Evolutionary conservation across 192 early-diverging fungal genomes (phyloP).

Genomic region (Coemansia sp.): DNA sequence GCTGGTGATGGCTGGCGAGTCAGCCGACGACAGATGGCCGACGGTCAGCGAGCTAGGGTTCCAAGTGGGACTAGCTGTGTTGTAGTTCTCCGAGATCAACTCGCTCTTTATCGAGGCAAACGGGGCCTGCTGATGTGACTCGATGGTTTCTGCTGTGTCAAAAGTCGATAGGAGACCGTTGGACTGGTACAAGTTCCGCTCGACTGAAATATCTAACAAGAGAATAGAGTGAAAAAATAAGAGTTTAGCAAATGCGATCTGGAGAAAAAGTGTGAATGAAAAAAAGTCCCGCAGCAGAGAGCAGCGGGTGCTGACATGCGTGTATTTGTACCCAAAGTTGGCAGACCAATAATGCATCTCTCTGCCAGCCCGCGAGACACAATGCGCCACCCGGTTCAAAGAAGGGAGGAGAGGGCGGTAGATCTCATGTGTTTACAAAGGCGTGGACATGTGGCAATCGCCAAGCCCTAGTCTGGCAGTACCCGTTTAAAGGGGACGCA

Average conservation of each 20-base stretch:
- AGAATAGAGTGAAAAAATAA: background rate
- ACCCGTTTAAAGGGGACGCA: conserved; percentile 4
- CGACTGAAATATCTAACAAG: background rate
- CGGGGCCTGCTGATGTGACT: background rate
- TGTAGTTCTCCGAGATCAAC: background rate
- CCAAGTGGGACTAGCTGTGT: background rate
- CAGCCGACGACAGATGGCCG: background rate
- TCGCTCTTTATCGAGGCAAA: conserved; percentile 3
- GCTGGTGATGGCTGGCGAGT: background rate
- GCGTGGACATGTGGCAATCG: background rate
- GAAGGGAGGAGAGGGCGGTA: background rate
- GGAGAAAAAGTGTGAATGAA: background rate
- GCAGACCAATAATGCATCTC: background rate
- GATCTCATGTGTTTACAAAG: conserved; percentile 13
- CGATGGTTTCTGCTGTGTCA: background rate
- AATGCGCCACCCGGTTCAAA: conserved; percentile 8
- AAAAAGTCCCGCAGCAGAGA: background rate
- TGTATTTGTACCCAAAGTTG: background rate
- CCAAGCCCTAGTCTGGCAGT: conserved; percentile 2
- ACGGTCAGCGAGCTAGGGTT: background rate
- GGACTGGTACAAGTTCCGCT: background rate
- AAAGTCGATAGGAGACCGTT: background rate
- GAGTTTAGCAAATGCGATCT: background rate
- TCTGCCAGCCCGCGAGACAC: background rate
- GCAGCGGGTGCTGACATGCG: background rate